Evolutionary conservation across 2,329 filamentous ascomycete species (phyloP), one percentile per base, ranked within the genome.

Genomic region (Rosellinia necatrix): DNA sequence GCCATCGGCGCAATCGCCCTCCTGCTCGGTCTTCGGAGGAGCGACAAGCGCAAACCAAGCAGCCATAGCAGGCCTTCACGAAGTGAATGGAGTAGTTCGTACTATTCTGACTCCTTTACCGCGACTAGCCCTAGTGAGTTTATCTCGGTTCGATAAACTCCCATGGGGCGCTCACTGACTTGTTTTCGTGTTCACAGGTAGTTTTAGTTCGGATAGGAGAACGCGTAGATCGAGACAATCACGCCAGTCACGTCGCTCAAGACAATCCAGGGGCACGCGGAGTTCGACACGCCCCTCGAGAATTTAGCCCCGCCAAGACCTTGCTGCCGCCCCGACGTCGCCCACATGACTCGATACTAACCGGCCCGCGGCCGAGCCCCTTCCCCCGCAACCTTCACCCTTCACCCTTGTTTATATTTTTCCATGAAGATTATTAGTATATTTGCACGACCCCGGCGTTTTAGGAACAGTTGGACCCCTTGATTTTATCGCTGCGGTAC

Each of bases 101-200:
- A 81, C 68, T 83, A 76, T 49, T 79, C 79, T 59, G 79, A 80
- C 66, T 81, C 77, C 48, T 84, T 82, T 70, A 78, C 77, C 19
- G 77, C 75, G 60, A 76, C 72, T 61, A 78, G 71, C 66, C 78
- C 77, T 60, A 82, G 81, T 83, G 74, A 79, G 81, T 81, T 67
- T 62, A 63, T 62, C 59, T 58, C 44, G 25, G 15, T 32, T 44
- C 52, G 56, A 64, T 65, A 62, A 66, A 64, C 57, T 66, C 60
- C 56, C n/a, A 22, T 54, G 59, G 59, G 22, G 40, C 21, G 10
- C 49, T 60, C 66, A 65, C 67, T 70, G 58, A 70, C 68, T 58
- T 53, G 9, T 44, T 38, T 55, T 59, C 60, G 44, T 35, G 53
- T 55, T 60, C 37, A 65, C 65, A 78, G 78, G 76, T 68, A 81